Base-by-base conservation (phyloP, 345 rosid species). In the Populus nigra region DNA sequence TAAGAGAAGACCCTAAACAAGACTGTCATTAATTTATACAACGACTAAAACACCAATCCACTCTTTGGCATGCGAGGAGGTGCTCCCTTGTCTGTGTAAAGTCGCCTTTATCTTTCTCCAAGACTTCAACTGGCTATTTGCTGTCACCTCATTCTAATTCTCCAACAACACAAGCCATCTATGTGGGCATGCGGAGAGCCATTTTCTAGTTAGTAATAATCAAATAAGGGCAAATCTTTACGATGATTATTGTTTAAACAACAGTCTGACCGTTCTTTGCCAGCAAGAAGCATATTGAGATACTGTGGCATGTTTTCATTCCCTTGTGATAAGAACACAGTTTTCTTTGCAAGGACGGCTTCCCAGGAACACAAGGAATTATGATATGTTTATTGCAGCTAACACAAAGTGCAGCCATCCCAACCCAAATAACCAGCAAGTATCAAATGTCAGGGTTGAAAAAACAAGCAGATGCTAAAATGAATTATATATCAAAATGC, bases 401-500 rank as follows among this genome's bases (percentile, higher is more conserved):
- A 45, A 8, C 63, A 3, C 5, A n/a, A 57, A 9, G 25, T n/a
- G 63, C 63, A 10, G 63, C 63, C 29, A 59, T 25, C 29, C 23
- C 15, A 59, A 10, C 65, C 65, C 29, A n/a, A 23, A 59, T 59
- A 23, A 59, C 13, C 25, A 3, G 15, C 0, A 73, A 73, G 8
- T 23, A 49, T n/a, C 25, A 49, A 11, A 29, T 75, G 43, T 29
- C 61, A 49, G 13, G 62, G 41, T 20, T 35, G 38, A 18, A n/a
- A 31, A 59, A 74, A 68, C 22, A 31, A 22, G 20, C 25, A 13
- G 29, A 59, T 5, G 50, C 53, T 33, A 59, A 75, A 47, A 43
- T 12, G 65, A 65, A 72, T 38, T 67, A 71, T 65, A 72, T 20
- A 49, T 43, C 55, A 78, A 38, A 50, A 68, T 50, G 47, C 79